Conservation (phyloP, 1,139 yeast genomes). For the Sugiyamaella castrensis region DNA sequence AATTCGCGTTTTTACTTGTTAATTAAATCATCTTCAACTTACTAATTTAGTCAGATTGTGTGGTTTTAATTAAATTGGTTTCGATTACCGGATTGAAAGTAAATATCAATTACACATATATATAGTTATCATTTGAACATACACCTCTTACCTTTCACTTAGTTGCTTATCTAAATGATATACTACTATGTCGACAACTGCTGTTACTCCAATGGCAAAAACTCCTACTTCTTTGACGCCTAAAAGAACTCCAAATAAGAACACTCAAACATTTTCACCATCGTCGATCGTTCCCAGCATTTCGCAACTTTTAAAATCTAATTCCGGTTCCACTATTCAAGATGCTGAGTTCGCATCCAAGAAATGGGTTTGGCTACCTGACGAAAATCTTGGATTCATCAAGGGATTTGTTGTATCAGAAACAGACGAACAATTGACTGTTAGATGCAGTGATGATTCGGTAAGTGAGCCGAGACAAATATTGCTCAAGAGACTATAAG, state of each 20-base stretch:
- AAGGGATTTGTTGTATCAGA: slow-evolving; percentile 65
- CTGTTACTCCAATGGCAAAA: not conserved
- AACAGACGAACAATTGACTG: slow-evolving; percentile 49
- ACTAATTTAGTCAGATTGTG: too few relatives aligned
- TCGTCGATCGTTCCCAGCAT: slow-evolving; percentile 16
- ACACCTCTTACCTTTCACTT: not conserved
- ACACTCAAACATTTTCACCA: slow-evolving; percentile 9
- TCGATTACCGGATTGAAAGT: too few relatives aligned
- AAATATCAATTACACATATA: too few relatives aligned
- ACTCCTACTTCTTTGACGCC: slow-evolving; percentile 8
- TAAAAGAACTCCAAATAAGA: not conserved
- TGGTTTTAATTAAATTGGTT: too few relatives aligned
- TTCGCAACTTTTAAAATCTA: slow-evolving; percentile 14
- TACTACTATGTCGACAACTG: not conserved
- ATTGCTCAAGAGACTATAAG: not conserved
- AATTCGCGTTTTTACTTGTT: too few relatives aligned
- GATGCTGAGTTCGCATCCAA: slow-evolving; percentile 54
- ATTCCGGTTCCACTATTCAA: slow-evolving; percentile 16
- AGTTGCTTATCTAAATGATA: not conserved
- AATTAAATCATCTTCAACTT: too few relatives aligned
- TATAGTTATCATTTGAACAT: too few relatives aligned
- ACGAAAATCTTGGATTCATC: slow-evolving; percentile 57
- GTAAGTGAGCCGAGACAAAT: slow-evolving; percentile 30
- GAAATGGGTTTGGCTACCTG: slow-evolving; percentile 83
- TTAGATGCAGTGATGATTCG: slow-evolving; percentile 51